These are phyloP conservation scores for Eucalyptus sideroxylon DNA, from an alignment of 345 rosid species.

Conservation along the genomic window DNA sequence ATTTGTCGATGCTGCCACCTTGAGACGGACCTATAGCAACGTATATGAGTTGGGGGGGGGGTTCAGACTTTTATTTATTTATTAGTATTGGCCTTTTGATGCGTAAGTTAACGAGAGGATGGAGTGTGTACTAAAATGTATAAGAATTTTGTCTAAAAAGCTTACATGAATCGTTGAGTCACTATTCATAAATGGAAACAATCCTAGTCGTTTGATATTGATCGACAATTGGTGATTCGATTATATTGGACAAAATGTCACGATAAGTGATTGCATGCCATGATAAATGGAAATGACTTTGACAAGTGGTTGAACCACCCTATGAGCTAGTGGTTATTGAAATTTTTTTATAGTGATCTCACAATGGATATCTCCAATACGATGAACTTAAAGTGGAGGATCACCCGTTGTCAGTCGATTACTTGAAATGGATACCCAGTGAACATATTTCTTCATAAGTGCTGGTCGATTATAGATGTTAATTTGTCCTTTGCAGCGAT, in stretches of 20 bases:
- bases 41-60: background rate
- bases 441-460: background rate
- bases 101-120: background rate
- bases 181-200: background rate
- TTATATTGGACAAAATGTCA: background rate
- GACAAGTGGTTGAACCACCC: background rate
- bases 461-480: background rate
- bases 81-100: background rate
- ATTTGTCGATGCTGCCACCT: background rate
- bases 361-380: background rate
- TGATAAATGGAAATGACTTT: background rate
- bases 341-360: background rate
- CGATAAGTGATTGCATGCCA: background rate
- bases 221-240: background rate
- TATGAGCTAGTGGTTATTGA: background rate
- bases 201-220: background rate
- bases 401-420: background rate
- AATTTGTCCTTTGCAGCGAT: background rate
- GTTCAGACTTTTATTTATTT: too few relatives aligned
- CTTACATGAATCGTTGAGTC: background rate
- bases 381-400: background rate
- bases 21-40: background rate
- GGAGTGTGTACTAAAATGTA: background rate
- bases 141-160: background rate
- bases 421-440: background rate